Base-by-base conservation (phyloP, 108 stramenopile genomes). In the Nitzschia sp. region DNA sequence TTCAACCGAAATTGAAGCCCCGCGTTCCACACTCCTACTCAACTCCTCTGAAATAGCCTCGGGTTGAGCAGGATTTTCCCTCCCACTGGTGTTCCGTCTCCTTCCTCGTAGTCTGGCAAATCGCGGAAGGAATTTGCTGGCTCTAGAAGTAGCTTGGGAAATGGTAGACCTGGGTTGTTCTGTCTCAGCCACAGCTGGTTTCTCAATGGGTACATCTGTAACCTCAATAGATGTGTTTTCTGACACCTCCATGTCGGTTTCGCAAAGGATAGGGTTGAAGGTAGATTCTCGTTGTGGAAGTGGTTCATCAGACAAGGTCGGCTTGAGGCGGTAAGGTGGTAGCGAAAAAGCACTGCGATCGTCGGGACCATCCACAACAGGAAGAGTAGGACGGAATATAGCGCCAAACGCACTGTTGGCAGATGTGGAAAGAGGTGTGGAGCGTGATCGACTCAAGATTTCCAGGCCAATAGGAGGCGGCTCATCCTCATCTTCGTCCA, bases 181-280 rank as follows among this genome's bases (percentile, higher is more conserved):
- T 5, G 29, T 34, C 29, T 34, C 29, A 1, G 1, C 29, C 29
- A 34, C 3, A 39, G 10, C 61, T 50, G 59, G 44, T 56, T 17
- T 53, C 14, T 25, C 57, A 26, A 20, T 44, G 2, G 63, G 46
- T 2, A 78, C 25, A 37, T 78, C 46, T 3, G 56, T 57, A 8
- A 78, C 70, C 50, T 78, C 77, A 44, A 78, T 78, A 26, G 77
- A 66, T 12, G 77, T 67, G 17, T 60, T 51, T 52, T 78, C 77
- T n/a, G 52, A 48, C 26, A 55, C 52, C 26, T 65, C 41, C 19
- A 67, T 52, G n/a, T 62, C 65, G 53, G 29, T 48, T 38, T 64
- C 52, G 54, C 51, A 53, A n/a, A 55, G 40, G 50, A 70, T 70
- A 1, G 77, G 70, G 48, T 78, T 67, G 59, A 78, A 78, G 24